Base-by-base conservation (phyloP, 2,329 filamentous ascomycete genomes). In the Pseudopithomyces chartarum region DNA sequence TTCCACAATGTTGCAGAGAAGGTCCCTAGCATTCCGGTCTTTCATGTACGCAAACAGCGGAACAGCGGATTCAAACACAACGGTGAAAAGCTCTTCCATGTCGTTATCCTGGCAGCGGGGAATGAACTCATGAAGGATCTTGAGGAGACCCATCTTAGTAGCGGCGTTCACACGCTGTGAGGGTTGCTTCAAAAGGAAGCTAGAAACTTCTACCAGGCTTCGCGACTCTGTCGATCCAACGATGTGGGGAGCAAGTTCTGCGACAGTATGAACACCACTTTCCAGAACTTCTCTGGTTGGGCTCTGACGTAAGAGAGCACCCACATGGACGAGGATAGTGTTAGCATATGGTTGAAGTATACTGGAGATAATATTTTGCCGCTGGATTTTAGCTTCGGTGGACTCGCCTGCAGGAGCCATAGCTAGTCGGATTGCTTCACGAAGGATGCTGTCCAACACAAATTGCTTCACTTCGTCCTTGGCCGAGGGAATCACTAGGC, bases 1-100 rank as follows among this genome's bases (percentile, higher is more conserved):
- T 13, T 82, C 76, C 7, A 98, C 78, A 3, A 96, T 89, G 43
- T 87, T 82, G 15, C 90, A 90, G 26, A 98, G 78, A 0, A 91
- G 82, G 59, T 87, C 82, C 53, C 95, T 85, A 69, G 92, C 96
- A 42, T 85, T 79, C 42, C 87, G 84, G 73, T 98, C 93, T 65
- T 88, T 91, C 79, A 98, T 94, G 72, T 93, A 97, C 53, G 91
- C 90, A 71, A 97, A 98, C 33, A 98, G 83, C 0, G 90, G 88
- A 3, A 90, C 89, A 10, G 95, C 78, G 0, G 91, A 91, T 44
- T 86, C 81, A 71, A 90, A 96, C 0, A 96, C 85, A 34, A 84
- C 82, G 43, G 83, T 78, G 47, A 85, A 85, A 15, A 94, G 77
- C 22, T 83, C 81, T 6, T 76, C 67, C 47, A 90, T 82, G 57